Evolutionary conservation across 2,329 filamentous ascomycete species (phyloP).

Genomic region (Didymosphaeria variabile): DNA sequence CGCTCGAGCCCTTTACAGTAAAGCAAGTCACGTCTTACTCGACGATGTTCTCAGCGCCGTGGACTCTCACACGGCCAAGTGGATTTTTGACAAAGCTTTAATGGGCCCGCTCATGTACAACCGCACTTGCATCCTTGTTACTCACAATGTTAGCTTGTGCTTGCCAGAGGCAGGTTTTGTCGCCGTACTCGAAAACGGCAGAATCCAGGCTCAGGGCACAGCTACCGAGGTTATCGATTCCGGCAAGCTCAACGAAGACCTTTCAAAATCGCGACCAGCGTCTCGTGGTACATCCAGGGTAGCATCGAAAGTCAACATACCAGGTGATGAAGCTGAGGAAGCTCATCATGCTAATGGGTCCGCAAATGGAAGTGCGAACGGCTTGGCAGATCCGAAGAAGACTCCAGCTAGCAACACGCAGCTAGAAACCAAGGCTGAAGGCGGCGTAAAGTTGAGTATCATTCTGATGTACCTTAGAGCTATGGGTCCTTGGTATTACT

Average conservation of each 20-base stretch:
- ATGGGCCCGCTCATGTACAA: slow-evolving; percentile 86
- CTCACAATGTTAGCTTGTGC: slow-evolving; percentile 91
- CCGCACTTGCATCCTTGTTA: slow-evolving; percentile 93
- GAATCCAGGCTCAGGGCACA: slow-evolving; percentile 77
- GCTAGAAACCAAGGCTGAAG: slow-evolving; percentile 79
- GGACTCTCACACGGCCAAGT: slow-evolving; percentile 96
- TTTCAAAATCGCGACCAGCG: slow-evolving; percentile 75
- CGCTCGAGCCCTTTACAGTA: slow-evolving; percentile 96
- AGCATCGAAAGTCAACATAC: slow-evolving; percentile 78
- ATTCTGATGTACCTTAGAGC: slow-evolving; percentile 84
- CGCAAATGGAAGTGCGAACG: slow-evolving; percentile 57
- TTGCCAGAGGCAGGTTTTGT: slow-evolving; percentile 82
- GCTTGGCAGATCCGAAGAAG: slow-evolving; percentile 51
- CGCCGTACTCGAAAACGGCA: slow-evolving; percentile 87
- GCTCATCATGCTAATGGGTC: slow-evolving; percentile 58
- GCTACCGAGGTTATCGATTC: slow-evolving; percentile 81
- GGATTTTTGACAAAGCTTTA: slow-evolving; percentile 95
- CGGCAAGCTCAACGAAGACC: slow-evolving; percentile 88
- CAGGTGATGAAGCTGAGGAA: slow-evolving; percentile 61
- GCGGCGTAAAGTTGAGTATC: slow-evolving; percentile 87
- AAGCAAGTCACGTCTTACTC: slow-evolving; percentile 86
- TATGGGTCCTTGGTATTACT: slow-evolving; percentile 99
- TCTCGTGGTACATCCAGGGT: slow-evolving; percentile 76
- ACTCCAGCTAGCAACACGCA: slow-evolving; percentile 60
- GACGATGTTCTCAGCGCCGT: slow-evolving; percentile 97